A percentile compares a stretch with the other conserved stretches of the same genome.
Evolutionary conservation across 495 filamentous ascomycete species (phyloP).

Genomic region (Penicillium daleae): DNA sequence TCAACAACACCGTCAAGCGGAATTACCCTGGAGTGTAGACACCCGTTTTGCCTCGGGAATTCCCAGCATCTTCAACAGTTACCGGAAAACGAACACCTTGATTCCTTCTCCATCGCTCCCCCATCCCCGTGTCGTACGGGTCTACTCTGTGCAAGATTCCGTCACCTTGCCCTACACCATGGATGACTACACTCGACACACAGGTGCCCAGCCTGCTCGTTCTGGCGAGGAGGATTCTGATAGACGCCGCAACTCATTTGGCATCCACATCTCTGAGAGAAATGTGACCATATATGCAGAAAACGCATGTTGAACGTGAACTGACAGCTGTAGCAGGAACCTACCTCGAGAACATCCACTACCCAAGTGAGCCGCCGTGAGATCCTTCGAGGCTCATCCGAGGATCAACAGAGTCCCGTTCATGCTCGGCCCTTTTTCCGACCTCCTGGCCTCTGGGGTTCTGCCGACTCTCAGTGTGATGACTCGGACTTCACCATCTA

Average conservation of each 20-base stretch:
- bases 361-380: not conserved
- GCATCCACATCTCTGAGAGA: constrained; percentile 22
- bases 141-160: not conserved
- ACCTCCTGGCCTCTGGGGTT: not conserved
- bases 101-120: not conserved
- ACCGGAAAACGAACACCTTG: not conserved
- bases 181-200: not conserved
- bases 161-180: not conserved
- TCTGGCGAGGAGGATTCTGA: not conserved
- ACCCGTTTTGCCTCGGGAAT: not conserved
- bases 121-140: not conserved
- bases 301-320: not conserved
- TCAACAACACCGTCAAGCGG: not conserved
- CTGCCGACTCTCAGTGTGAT: constrained; percentile 2
- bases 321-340: constrained; percentile 5
- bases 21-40: not conserved
- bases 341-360: not conserved
- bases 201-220: not conserved
- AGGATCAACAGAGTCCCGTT: not conserved
- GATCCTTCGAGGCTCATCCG: not conserved
- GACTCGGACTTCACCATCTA: constrained; percentile 12
- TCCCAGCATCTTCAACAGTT: not conserved
- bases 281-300: constrained; percentile 11
- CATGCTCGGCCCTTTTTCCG: not conserved
- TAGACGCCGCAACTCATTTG: constrained; percentile 20